Base-by-base conservation (phyloP, 768 basidiomycete genomes). In the Neoboletus magnificus region DNA sequence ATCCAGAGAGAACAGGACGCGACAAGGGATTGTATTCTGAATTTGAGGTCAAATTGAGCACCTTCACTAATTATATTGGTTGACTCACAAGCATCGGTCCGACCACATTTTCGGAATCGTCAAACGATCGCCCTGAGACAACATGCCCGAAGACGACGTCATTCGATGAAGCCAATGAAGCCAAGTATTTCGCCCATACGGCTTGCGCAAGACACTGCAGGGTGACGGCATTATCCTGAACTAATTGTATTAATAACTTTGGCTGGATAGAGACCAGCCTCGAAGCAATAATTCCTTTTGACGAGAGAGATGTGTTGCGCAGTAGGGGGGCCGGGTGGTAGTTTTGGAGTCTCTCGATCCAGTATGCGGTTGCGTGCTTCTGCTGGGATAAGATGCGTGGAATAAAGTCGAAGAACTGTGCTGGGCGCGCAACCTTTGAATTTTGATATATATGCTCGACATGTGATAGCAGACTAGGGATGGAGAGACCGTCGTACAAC, bases 61-160 rank as follows among this genome's bases (percentile, higher is more conserved):
- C 7, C 16, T 35, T 42, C 40, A 39, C 11, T 29, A 33, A 25
- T 35, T 43, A 47, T 4, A 39, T 15, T 22, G 10, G 10, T 10
- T n/a, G 29, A 65, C 76, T 59, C 48, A 80, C 79, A 54, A 80
- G 61, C 52, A 79, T 72, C 6, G 79, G 79, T 5, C 79, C 79
- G 48, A 80, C 71, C 3, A 79, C 76, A 11, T 72, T 64, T 59
- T 80, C 78, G 10, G 75, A 71, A 35, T 69, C 71, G 22, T 71
- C 71, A 16, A 75, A 66, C 42, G 67, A 72, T 50, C 79, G 67
- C 41, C 79, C 79, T 18, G 79, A 78, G 6, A 80, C 68, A 18
- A 77, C 74, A 45, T 78, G 76, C 0, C 79, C 79, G 53, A 80
- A 80, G 15, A 79, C 71, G 23, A 77, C 64, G 56, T 80, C 79